Evolutionary conservation across 2,329 filamentous ascomycete genomes (phyloP).

Genomic region (Ophiostoma perfectum): DNA sequence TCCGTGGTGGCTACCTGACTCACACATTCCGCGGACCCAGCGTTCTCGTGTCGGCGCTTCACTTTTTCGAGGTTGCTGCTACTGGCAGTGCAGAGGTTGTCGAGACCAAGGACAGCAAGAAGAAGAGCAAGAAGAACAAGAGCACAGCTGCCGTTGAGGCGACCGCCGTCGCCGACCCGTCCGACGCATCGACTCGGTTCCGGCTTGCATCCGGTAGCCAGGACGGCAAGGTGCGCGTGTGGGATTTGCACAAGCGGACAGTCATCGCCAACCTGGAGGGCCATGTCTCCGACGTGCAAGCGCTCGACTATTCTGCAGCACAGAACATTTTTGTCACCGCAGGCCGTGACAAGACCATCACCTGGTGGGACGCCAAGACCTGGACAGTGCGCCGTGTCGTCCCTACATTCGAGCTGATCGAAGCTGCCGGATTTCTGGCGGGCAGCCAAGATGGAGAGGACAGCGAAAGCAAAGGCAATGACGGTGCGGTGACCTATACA

Average conservation of each 20-base stretch:
- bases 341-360: conserved; percentile 88
- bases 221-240: conserved; percentile 86
- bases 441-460: conserved; percentile 36
- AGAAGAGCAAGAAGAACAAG: conserved; percentile 33
- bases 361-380: conserved; percentile 79
- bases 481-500: conserved; percentile 61
- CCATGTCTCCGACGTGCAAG: conserved; percentile 91
- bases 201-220: conserved; percentile 86
- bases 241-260: conserved; percentile 81
- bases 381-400: conserved; percentile 81
- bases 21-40: conserved; percentile 94
- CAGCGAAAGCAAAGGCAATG: neutral
- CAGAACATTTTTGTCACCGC: conserved; percentile 75
- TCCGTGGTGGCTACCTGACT: conserved; percentile 80
- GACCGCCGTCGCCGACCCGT: conserved; percentile 34
- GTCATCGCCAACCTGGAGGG: conserved; percentile 76
- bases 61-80: conserved; percentile 78
- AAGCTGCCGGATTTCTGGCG: conserved; percentile 70
- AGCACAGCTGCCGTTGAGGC: conserved; percentile 31
- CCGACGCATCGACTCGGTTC: conserved; percentile 48
- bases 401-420: conserved; percentile 78
- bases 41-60: conserved; percentile 81
- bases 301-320: conserved; percentile 70
- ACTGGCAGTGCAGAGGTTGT: conserved; percentile 35
- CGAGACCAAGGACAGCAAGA: conserved; percentile 36